Evolutionary conservation across 768 basidiomycete species (phyloP).

Genomic region (Russula emetica): DNA sequence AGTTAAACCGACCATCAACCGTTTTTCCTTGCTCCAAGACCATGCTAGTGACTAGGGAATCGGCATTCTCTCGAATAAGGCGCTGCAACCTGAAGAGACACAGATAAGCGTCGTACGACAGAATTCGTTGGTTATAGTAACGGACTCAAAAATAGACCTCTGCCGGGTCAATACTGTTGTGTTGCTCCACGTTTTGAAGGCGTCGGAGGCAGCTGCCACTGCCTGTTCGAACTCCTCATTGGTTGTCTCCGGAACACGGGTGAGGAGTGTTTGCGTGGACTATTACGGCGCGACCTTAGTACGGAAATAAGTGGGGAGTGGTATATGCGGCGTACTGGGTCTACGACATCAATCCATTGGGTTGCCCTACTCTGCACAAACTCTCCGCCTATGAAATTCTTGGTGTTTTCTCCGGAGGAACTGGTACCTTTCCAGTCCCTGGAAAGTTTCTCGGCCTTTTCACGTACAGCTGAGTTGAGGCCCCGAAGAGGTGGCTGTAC

Average conservation of each 20-base stretch:
- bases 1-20: conserved; percentile 53
- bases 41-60: conserved; percentile 82
- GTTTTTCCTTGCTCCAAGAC: conserved; percentile 98
- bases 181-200: conserved; percentile 85
- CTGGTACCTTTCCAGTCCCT: conserved; percentile 83
- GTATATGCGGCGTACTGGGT: conserved; percentile 60
- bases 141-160: conserved; percentile 82
- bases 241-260: conserved; percentile 87
- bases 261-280: conserved; percentile 89
- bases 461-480: conserved; percentile 51
- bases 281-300: conserved; percentile 33
- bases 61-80: conserved; percentile 78
- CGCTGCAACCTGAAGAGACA: conserved; percentile 68
- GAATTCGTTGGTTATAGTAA: conserved; percentile 22
- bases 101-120: conserved; percentile 4
- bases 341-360: conserved; percentile 82
- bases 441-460: conserved; percentile 66
- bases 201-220: conserved; percentile 75
- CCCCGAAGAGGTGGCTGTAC: conserved; percentile 38
- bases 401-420: conserved; percentile 79
- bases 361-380: conserved; percentile 77
- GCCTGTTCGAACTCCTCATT: conserved; percentile 75
- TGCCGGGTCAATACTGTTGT: conserved; percentile 85
- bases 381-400: conserved; percentile 88
- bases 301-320: neutral